A percentile compares a stretch with the other conserved stretches of the same genome.
phyloP scores from a whole-genome alignment of 2,329 filamentous ascomycete species.

The Mycosphaerella arachidis region DNA sequence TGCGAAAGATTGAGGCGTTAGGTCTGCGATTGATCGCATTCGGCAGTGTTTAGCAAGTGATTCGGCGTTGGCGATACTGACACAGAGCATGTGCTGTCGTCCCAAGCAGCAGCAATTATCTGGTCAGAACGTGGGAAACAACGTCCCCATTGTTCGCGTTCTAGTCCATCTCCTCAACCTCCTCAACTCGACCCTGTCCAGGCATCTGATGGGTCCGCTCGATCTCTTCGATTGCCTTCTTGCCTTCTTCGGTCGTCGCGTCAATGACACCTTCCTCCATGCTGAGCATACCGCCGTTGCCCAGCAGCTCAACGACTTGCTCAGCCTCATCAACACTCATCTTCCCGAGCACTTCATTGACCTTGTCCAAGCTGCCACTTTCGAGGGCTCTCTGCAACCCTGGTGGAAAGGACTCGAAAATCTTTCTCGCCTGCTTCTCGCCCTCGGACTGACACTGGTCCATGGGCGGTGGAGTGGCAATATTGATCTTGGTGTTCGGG shows the following conservation, averaged over 20 bases:
- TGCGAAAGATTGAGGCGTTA: background rate
- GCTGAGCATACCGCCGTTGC: slow-evolving; percentile 82
- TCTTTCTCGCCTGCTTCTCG: slow-evolving; percentile 59
- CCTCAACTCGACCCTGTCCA: slow-evolving; percentile 53
- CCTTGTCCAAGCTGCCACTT: slow-evolving; percentile 81
- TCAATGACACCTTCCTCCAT: slow-evolving; percentile 93
- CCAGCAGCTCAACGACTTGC: slow-evolving; percentile 73
- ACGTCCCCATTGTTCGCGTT: background rate
- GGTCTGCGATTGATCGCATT: background rate
- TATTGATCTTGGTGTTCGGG: slow-evolving; percentile 81
- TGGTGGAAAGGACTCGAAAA: slow-evolving; percentile 79
- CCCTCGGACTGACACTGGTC: slow-evolving; percentile 61
- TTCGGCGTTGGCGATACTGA: background rate
- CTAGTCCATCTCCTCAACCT: slow-evolving; percentile 40
- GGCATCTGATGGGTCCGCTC: slow-evolving; percentile 72
- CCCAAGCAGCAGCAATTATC: too few relatives aligned
- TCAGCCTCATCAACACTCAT: slow-evolving; percentile 88
- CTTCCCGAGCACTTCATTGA: slow-evolving; percentile 80
- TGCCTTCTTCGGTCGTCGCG: slow-evolving; percentile 53
- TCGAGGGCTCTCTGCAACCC: slow-evolving; percentile 78
- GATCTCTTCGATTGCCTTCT: slow-evolving; percentile 35
- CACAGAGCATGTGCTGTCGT: too few relatives aligned
- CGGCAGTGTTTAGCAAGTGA: background rate
- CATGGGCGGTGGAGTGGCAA: slow-evolving; percentile 79
- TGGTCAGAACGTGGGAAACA: too few relatives aligned